phyloP scores from a whole-genome alignment of 2,329 filamentous ascomycete species.

The Tricladium varicosporioides region DNA sequence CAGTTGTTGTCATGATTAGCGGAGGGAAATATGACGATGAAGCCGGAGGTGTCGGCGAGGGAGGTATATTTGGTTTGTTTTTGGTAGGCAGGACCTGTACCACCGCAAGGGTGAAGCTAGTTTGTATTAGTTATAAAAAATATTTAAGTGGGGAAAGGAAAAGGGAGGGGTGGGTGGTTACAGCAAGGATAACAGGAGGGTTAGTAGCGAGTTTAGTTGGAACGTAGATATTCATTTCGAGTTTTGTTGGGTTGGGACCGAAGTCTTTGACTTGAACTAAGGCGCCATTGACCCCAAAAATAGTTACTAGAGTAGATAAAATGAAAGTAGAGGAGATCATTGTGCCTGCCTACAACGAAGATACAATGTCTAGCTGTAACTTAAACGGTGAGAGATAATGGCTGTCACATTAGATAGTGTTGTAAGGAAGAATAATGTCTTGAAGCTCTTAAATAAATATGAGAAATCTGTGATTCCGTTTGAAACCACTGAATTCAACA shows the following conservation, averaged over 20 bases:
- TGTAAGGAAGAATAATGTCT: no score
- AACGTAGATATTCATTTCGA: conserved; percentile 4
- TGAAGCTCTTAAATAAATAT: no score
- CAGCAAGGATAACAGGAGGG: background rate
- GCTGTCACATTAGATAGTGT: no score
- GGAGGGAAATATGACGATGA: conserved; percentile 58
- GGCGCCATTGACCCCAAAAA: background rate
- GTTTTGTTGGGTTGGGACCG: background rate
- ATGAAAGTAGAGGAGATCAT: no score
- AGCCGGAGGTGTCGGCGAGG: conserved; percentile 52
- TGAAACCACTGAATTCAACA: no score
- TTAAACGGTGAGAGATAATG: no score
- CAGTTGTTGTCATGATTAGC: conserved; percentile 47
- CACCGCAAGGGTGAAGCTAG: conserved; percentile 1
- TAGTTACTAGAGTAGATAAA: no score
- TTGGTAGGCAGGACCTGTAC: background rate
- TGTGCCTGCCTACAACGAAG: no score
- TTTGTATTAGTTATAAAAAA: background rate
- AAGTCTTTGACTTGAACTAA: background rate
- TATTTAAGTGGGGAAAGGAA: background rate
- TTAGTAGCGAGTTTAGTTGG: conserved; percentile 1
- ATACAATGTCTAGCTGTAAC: no score
- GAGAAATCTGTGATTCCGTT: no score
- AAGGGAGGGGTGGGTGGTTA: background rate
- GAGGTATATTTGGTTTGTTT: background rate